Evolutionary conservation across 768 basidiomycete species (phyloP), one percentile per base, ranked within the genome.

Genomic region (Russula sp.): DNA sequence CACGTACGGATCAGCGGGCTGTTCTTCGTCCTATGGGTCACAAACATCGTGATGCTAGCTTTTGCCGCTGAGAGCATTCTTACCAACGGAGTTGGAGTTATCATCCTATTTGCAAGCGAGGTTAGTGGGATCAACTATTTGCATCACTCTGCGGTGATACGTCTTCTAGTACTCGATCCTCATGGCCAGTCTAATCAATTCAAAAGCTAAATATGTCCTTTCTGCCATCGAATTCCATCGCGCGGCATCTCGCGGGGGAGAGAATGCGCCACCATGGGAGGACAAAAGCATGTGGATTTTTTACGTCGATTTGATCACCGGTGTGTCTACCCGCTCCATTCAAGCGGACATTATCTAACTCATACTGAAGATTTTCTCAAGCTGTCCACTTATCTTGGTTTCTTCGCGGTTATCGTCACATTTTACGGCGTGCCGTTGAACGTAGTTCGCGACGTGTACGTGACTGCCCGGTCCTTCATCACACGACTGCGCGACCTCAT

Each of bases 281-380:
- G 89, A 94, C 71, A 98, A 98, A 80, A 94, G 91, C 77, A 95
- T 98, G 87, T 95, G 86, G 80, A 79, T 90, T 9, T 98, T 97
- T 77, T 98, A 98, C 72, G 85, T 98, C 61, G 97, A 98, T 71
- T 76, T 98, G 57, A 79, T 81, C 32, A 95, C 94, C 47, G 94
- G 96, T 95, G 66, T 52, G 84, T 75, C 20, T 20, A 34, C 52
- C 53, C 49, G 7, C 57, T 53, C 58, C 39, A 55, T 57, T 55
- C 31, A 11, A 37, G 16, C 40, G 49, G 7, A 48, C 62, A 64
- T 53, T 64, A 51, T 49, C 67, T 55, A 67, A 54, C 27, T 57
- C 53, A 32, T 50, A n/a, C 22, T 53, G 55, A 39, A 98, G 96
- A 98, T 73, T 97, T 98, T 77, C 76, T 94, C 68, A 98, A 98